Evolutionary conservation across 192 early-diverging fungal species (phyloP).

Genomic region (Kickxella alabastrina): DNA sequence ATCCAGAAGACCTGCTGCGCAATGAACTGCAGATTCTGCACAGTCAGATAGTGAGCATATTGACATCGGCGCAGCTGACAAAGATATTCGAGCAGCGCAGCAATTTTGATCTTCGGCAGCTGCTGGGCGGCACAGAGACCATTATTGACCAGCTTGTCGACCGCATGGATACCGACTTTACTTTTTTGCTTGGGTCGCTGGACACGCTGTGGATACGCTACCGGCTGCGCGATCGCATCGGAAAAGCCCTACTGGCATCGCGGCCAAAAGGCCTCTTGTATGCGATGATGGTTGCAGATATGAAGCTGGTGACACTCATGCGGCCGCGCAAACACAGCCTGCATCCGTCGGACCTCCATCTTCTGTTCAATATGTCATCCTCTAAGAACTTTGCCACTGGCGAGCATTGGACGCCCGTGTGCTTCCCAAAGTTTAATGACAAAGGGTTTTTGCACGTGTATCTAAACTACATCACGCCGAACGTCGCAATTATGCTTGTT

Average conservation of each 20-base stretch:
- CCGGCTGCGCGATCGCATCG: constrained; percentile 65
- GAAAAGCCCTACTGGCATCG: constrained; percentile 54
- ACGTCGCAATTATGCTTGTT: constrained; percentile 71
- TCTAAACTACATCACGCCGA: constrained; percentile 70
- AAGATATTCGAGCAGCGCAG: constrained; percentile 79
- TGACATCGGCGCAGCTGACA: constrained; percentile 75
- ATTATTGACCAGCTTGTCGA: constrained; percentile 77
- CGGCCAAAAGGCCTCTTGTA: constrained; percentile 69
- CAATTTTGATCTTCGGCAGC: constrained; percentile 84
- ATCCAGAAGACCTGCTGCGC: constrained; percentile 73
- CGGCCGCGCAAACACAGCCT: constrained; percentile 73
- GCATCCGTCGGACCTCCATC: constrained; percentile 76
- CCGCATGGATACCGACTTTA: constrained; percentile 63
- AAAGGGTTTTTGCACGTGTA: constrained; percentile 86
- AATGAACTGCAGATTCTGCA: constrained; percentile 77
- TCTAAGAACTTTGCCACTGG: constrained; percentile 70
- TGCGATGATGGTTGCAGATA: constrained; percentile 73
- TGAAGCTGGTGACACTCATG: constrained; percentile 70
- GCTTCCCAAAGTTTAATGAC: constrained; percentile 86
- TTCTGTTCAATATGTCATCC: constrained; percentile 80
- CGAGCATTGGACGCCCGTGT: constrained; percentile 93
- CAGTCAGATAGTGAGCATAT: constrained; percentile 78
- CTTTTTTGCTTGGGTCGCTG: constrained; percentile 71
- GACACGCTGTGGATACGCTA: constrained; percentile 69
- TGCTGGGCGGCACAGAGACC: constrained; percentile 77